Percentiles rank a stretch among this genome's conserved stretches.
Evolutionary conservation across 1,284 basidiomycete genomes (phyloP).

Genomic region (Ustilago curta): DNA sequence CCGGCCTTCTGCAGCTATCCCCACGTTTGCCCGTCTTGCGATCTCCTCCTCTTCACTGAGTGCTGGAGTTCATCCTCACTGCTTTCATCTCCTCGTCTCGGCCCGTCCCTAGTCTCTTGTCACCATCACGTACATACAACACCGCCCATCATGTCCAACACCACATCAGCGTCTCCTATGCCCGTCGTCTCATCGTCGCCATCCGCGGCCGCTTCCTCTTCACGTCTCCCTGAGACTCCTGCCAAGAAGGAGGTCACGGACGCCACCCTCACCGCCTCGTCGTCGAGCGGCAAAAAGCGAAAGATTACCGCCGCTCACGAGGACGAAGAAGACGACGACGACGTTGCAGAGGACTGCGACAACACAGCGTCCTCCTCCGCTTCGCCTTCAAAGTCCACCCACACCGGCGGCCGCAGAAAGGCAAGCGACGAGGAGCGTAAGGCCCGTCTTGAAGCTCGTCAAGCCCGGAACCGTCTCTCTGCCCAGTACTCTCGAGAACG

Average conservation of each 20-base stretch:
- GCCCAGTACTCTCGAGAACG: constrained; percentile 66
- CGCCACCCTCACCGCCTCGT: background rate
- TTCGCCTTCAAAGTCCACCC: constrained; percentile 35
- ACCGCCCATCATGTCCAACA: constrained; percentile 33
- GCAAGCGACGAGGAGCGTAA: constrained; percentile 62
- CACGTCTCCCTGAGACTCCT: constrained; percentile 29
- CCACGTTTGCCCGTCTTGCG: background rate
- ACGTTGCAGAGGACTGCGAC: constrained; percentile 15
- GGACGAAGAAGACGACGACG: constrained; percentile 15
- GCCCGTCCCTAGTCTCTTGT: constrained; percentile 4
- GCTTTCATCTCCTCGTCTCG: constrained; percentile 5
- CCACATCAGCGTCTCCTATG: constrained; percentile 13
- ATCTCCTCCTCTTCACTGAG: constrained; percentile 51
- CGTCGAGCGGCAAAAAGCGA: constrained; percentile 41
- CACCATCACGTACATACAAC: constrained; percentile 14
- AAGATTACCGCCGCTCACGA: constrained; percentile 10
- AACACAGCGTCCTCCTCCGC: constrained; percentile 18
- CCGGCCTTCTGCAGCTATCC: background rate
- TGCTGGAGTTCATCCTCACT: constrained; percentile 27
- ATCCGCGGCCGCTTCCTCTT: constrained; percentile 26
- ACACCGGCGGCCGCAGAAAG: constrained; percentile 30
- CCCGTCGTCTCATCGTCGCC: constrained; percentile 10
- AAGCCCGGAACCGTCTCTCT: constrained; percentile 66
- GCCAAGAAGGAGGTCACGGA: constrained; percentile 31
- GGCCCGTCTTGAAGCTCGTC: constrained; percentile 63